These are phyloP conservation scores for Chlorella sorokiniana DNA, from an alignment of 139 green algal species.

Conservation along the genomic window DNA sequence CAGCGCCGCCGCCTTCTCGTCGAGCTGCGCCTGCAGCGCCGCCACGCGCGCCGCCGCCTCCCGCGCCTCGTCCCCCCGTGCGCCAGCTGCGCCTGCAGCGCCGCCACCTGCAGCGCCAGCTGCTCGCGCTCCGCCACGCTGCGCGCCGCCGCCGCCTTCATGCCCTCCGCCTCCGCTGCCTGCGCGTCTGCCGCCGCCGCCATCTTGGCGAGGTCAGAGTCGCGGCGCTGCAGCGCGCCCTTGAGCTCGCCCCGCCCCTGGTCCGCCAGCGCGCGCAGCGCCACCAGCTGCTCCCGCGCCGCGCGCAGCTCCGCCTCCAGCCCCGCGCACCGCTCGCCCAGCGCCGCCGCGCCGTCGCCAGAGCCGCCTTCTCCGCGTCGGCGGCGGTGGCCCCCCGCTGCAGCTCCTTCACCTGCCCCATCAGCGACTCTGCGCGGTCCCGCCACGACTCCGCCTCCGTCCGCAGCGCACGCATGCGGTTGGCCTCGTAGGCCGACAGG, in stretches of 20 bases:
- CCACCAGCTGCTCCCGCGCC: slow-evolving; percentile 14
- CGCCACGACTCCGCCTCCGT: slow-evolving; percentile 14
- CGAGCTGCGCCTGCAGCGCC: slow-evolving; percentile 7
- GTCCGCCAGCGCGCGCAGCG: slow-evolving; percentile 26
- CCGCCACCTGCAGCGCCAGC: neutral
- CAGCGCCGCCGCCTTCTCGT: slow-evolving; percentile 10
- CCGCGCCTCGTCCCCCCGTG: slow-evolving; percentile 22
- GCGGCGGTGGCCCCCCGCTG: slow-evolving; percentile 8
- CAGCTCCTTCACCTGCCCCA: slow-evolving; percentile 20
- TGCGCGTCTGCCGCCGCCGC: neutral
- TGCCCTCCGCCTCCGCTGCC: slow-evolving; percentile 11
- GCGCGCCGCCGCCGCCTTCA: slow-evolving; percentile 8
- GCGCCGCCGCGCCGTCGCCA: neutral
- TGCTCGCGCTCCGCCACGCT: neutral
- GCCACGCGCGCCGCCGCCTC: neutral
- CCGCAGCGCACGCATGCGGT: slow-evolving; percentile 17
- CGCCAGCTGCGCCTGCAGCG: slow-evolving; percentile 16
- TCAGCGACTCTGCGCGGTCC: slow-evolving; percentile 5
- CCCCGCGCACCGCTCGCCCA: neutral
- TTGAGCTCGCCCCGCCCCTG: slow-evolving; percentile 15
- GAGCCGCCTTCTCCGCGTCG: slow-evolving; percentile 10
- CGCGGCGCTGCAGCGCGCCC: slow-evolving; percentile 25
- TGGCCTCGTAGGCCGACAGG: slow-evolving; percentile 14
- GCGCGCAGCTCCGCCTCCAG: slow-evolving; percentile 21
- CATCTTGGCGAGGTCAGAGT: slow-evolving; percentile 11